Conservation (phyloP, 345 rosid species). For the Theobroma cacao region DNA sequence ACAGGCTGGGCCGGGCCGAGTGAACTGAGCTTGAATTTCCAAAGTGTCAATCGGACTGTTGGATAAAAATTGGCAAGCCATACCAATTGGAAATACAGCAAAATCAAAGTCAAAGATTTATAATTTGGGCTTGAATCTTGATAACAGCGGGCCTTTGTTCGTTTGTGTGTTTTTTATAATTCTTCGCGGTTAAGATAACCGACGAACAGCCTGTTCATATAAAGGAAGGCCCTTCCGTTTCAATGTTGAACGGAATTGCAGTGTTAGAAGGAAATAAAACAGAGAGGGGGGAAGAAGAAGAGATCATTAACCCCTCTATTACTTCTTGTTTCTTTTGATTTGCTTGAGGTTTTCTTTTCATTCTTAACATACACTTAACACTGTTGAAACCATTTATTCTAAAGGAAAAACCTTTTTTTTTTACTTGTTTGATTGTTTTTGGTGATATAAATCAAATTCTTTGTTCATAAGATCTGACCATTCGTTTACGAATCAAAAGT, state of each 20-base stretch:
- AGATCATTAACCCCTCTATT: background rate
- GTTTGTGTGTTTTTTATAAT: background rate
- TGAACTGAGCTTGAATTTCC: no score
- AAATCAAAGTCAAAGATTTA: background rate
- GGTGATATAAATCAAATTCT: background rate
- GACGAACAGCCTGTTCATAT: background rate
- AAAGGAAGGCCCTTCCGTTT: background rate
- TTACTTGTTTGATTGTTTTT: background rate
- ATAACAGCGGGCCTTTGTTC: background rate
- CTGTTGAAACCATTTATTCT: background rate
- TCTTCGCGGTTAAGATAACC: slow-evolving; percentile 10
- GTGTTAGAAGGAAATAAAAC: background rate
- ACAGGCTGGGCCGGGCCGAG: no score
- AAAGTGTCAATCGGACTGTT: no score
- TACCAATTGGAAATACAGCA: no score
- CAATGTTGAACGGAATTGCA: no score
- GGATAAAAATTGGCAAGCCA: no score
- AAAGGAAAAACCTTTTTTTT: background rate
- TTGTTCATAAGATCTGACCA: slow-evolving; percentile 3
- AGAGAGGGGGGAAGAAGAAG: background rate
- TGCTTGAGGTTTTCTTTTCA: background rate
- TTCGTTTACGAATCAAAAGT: background rate
- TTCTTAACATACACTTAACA: background rate
- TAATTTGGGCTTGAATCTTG: background rate
- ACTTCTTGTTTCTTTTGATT: background rate